Evolutionary conservation across 768 basidiomycete genomes (phyloP).

Genomic region (Tephrocybe rancida): DNA sequence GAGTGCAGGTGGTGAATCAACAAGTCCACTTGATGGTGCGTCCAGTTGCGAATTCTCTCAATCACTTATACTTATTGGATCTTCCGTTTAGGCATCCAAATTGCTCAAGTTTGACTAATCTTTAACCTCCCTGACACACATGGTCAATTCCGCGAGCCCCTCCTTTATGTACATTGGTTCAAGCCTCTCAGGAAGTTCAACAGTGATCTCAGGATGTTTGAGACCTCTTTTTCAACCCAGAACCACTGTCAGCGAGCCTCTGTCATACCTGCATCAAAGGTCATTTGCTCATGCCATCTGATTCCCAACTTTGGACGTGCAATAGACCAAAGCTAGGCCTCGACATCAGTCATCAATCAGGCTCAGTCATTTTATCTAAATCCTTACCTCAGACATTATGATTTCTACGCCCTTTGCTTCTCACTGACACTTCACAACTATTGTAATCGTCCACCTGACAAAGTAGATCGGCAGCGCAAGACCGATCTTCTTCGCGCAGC

Average conservation of each 20-base stretch:
- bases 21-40: constrained; percentile 7
- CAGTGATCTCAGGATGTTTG: too few species aligned
- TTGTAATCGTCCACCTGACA: neutral
- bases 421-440: constrained; percentile 1
- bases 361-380: constrained; percentile 32
- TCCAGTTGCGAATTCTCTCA: neutral
- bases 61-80: neutral
- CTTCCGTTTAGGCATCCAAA: constrained; percentile 17
- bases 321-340: too few species aligned
- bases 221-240: too few species aligned
- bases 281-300: too few species aligned
- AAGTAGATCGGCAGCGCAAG: neutral
- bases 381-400: constrained; percentile 29
- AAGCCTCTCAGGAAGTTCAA: too few species aligned
- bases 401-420: constrained; percentile 27
- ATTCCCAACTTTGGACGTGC: too few species aligned
- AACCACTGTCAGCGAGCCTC: too few species aligned
- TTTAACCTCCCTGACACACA: constrained; percentile 22
- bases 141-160: constrained; percentile 13
- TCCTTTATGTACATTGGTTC: constrained; percentile 3
- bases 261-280: too few species aligned
- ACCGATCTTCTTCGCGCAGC: neutral
- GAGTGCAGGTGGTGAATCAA: neutral
- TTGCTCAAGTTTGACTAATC: constrained; percentile 27
- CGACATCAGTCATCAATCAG: too few species aligned